Conservation (phyloP, 345 rosid species). For the Passiflora organensis region DNA sequence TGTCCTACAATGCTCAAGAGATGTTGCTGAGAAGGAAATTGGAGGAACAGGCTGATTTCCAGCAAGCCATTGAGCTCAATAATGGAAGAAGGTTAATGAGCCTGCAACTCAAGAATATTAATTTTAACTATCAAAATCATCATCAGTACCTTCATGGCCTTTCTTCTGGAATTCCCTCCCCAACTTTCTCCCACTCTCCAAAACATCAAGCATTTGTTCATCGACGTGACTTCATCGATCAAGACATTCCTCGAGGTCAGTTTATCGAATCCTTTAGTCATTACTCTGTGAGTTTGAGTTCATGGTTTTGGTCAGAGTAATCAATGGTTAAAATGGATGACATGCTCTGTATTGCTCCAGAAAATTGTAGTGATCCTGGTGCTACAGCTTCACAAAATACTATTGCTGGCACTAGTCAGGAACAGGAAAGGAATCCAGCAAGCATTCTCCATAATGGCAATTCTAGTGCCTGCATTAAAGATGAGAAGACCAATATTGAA, state of each 20-base stretch:
- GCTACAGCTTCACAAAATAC: no score
- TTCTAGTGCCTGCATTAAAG: constrained; percentile 22
- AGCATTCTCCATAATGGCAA: constrained; percentile 19
- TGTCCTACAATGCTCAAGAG: constrained; percentile 52
- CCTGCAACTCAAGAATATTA: constrained; percentile 88
- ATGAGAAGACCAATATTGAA: constrained; percentile 31
- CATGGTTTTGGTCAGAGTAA: no score
- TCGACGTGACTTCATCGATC: constrained; percentile 35
- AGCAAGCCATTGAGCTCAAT: constrained; percentile 80
- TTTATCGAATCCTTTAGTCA: neutral
- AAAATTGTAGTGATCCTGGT: constrained; percentile 31
- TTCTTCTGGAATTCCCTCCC: constrained; percentile 57
- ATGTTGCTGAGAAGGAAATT: constrained; percentile 63
- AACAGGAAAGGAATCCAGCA: constrained; percentile 25
- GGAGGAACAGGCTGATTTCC: constrained; percentile 82
- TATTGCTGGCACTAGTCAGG: constrained; percentile 24
- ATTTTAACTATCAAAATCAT: constrained; percentile 47
- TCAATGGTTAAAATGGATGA: no score
- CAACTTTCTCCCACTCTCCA: constrained; percentile 27
- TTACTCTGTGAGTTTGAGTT: no score
- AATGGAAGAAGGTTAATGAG: constrained; percentile 74
- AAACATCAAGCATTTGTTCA: constrained; percentile 34
- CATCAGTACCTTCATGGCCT: constrained; percentile 62
- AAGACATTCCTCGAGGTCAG: constrained; percentile 50
- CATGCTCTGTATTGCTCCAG: constrained; percentile 23